phyloP scores from a whole-genome alignment of 1,284 basidiomycete genomes.

The Cryptococcus sp. region DNA sequence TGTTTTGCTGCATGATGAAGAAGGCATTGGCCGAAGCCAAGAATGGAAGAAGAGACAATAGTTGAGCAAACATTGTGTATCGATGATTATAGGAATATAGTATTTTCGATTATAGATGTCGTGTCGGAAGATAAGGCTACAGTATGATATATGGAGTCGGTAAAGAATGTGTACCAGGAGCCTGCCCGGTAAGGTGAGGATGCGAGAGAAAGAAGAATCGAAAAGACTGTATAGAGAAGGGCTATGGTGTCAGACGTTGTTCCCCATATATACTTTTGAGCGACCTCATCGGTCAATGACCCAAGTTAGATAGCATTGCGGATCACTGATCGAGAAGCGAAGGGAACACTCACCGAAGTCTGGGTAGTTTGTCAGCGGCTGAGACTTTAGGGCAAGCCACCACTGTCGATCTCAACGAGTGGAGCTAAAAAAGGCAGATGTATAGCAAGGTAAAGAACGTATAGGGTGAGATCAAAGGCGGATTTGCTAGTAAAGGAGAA shows the following conservation, averaged over 20 bases:
- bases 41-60: conserved; percentile 20
- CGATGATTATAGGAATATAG: not conserved
- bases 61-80: conserved; percentile 14
- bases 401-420: not conserved
- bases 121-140: not conserved
- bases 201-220: not conserved
- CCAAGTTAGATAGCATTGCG: no score
- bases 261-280: not conserved
- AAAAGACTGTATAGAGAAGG: not conserved
- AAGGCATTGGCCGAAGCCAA: conserved; percentile 30
- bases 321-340: not conserved
- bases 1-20: conserved; percentile 40
- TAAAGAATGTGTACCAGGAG: not conserved
- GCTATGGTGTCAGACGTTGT: not conserved
- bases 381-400: not conserved
- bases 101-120: not conserved
- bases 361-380: not conserved
- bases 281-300: not conserved
- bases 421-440: no score
- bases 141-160: not conserved
- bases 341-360: not conserved
- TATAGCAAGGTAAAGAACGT: no score
- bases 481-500: no score
- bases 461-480: no score
- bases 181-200: not conserved